Conservation (phyloP, 129 eudicot species). For the Arctium minus region DNA sequence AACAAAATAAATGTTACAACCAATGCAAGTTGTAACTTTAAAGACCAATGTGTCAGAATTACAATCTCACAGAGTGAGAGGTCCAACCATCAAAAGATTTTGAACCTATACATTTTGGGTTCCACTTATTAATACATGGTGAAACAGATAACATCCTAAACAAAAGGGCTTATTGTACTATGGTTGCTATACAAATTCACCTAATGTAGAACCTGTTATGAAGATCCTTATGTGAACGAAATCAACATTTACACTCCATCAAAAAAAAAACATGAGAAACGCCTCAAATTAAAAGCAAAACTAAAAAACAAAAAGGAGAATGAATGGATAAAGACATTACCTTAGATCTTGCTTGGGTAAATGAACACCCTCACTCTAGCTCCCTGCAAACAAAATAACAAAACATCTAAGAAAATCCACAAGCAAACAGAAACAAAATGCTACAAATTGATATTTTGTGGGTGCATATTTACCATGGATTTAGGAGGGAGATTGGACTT, state of each 20-base stretch:
- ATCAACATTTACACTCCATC: background rate
- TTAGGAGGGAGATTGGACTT: too few species aligned
- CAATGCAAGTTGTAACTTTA: background rate
- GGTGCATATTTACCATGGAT: too few species aligned
- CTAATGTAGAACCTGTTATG: background rate
- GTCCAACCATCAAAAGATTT: background rate
- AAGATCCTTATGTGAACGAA: background rate
- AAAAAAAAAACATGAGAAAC: background rate
- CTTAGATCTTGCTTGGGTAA: too few species aligned
- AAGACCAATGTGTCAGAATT: background rate
- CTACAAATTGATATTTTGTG: too few species aligned
- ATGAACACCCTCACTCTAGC: too few species aligned
- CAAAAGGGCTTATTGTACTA: background rate
- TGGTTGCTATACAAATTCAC: background rate
- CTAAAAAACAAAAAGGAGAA: background rate
- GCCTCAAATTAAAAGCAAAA: background rate
- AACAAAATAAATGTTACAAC: too few species aligned
- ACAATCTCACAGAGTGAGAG: background rate
- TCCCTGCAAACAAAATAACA: too few species aligned
- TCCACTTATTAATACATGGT: background rate
- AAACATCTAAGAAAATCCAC: too few species aligned
- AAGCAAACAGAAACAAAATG: too few species aligned
- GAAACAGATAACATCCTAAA: background rate
- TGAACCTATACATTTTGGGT: background rate
- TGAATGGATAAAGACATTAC: too few species aligned